A percentile compares a stretch with the other conserved stretches of the same genome.
These are phyloP conservation scores for Mycosphaerella arachidis DNA, from an alignment of 2,329 filamentous ascomycete genomes.

Conservation along the genomic window DNA sequence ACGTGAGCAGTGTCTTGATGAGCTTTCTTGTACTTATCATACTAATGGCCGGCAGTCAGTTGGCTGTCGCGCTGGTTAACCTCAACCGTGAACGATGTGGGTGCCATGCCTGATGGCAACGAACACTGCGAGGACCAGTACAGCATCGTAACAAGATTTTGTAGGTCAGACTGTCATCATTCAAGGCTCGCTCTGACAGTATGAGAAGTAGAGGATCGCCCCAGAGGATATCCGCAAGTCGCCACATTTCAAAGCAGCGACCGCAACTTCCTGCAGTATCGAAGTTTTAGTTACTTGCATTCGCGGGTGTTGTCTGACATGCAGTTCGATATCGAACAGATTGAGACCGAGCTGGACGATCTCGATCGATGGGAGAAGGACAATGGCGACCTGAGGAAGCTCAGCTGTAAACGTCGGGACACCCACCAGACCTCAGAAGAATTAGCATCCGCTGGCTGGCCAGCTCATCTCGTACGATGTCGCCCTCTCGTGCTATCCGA, in stretches of 20 bases:
- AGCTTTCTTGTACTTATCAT: too few species aligned
- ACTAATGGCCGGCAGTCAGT: too few species aligned
- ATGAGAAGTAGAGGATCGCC: neutral
- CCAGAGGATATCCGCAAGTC: conserved; percentile 34
- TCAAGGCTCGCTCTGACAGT: neutral
- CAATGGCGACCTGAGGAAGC: neutral
- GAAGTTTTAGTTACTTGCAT: conserved; percentile 39
- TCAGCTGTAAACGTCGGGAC: conserved; percentile 14
- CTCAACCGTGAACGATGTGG: too few species aligned
- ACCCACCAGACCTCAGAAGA: conserved; percentile 11
- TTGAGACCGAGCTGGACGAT: conserved; percentile 37
- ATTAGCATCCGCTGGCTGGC: conserved; percentile 1
- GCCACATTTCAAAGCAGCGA: conserved; percentile 40
- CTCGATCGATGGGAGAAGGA: conserved; percentile 13
- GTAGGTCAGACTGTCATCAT: neutral
- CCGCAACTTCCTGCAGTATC: conserved; percentile 38
- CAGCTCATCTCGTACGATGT: conserved; percentile 4
- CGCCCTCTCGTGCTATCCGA: conserved; percentile 22
- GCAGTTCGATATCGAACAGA: conserved; percentile 35
- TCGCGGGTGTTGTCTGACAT: conserved; percentile 36
- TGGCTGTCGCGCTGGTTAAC: too few species aligned
- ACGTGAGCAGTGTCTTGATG: too few species aligned
- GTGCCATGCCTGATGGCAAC: too few species aligned
- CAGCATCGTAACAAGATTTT: neutral
- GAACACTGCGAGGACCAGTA: neutral